Base-by-base conservation (phyloP, 225 moss, liverwort and hornwort genomes). In the Takakia lepidozioides region DNA sequence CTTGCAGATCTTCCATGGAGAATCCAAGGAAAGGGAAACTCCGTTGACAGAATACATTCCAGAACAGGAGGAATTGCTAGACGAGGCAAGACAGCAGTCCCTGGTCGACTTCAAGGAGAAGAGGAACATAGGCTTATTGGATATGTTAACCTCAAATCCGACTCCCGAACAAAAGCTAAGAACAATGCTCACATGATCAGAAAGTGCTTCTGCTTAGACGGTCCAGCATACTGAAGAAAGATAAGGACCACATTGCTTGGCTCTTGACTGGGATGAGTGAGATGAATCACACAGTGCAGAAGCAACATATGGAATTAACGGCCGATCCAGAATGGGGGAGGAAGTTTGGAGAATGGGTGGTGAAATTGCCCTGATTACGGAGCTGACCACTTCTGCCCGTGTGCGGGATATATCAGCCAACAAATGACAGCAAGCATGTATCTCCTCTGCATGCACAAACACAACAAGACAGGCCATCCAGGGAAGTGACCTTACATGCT, bases 331-430 rank as follows among this genome's bases (percentile, higher is more conserved):
- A 52, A 6, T 68, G 56, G 50, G 55, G 25, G 68, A 56, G 25
- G 56, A 57, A 34, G 55, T 50, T 38, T 68, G 61, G 60, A 61
- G 61, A 51, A 51, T 30, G 17, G 60, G 68, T 49, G 68, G 56
- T 24, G 61, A 68, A 32, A 15, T 61, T 10, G 56, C 29, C 50
- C 19, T 68, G 38, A 54, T 68, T 27, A 49, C 51, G 50, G 13
- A n/a, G n/a, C n/a, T n/a, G n/a, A n/a, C n/a, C n/a, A n/a, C n/a
- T n/a, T n/a, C n/a, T n/a, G n/a, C n/a, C n/a, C n/a, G n/a, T n/a
- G n/a, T n/a, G n/a, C n/a, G n/a, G n/a, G n/a, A n/a, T n/a, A n/a
- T n/a, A n/a, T n/a, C n/a, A n/a, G n/a, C n/a, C n/a, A n/a, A n/a
- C n/a, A n/a, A n/a, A n/a, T n/a, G n/a, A n/a, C n/a, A n/a, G n/a